A percentile compares a stretch with the other conserved stretches of the same genome.
phyloP scores from a whole-genome alignment of 208 protist genomes.

The Trypanosoma congolense region DNA sequence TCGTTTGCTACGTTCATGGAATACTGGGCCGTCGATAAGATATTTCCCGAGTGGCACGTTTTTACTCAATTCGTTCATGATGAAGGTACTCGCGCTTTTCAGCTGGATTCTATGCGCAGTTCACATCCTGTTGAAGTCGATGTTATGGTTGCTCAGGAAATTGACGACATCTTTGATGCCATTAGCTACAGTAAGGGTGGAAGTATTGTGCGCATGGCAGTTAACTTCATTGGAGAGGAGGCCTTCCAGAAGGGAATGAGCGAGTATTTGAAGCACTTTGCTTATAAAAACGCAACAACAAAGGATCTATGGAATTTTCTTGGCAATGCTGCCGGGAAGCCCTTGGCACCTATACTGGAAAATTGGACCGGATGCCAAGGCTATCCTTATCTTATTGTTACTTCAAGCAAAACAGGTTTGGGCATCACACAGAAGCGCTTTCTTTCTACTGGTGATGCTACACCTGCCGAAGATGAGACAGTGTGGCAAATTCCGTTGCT shows the following conservation, averaged over 20 bases:
- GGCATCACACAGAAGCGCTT: conserved; percentile 29
- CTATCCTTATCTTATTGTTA: conserved; percentile 61
- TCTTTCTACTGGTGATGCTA: conserved; percentile 31
- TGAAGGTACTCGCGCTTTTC: conserved; percentile 61
- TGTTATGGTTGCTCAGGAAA: conserved; percentile 75
- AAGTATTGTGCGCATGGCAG: conserved; percentile 83
- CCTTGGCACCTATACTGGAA: conserved; percentile 55
- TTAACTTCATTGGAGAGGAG: conserved; percentile 74
- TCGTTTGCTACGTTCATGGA: conserved; percentile 92
- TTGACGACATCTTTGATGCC: conserved; percentile 92
- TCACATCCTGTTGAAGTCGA: conserved; percentile 92
- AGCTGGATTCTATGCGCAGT: conserved; percentile 72
- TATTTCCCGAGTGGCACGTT: conserved; percentile 80
- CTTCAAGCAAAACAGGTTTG: conserved; percentile 12
- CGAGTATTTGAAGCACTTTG: conserved; percentile 76
- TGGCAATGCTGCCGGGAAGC: conserved; percentile 45
- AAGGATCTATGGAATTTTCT: conserved; percentile 85
- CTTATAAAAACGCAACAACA: conserved; percentile 68
- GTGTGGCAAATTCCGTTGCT: conserved; percentile 71
- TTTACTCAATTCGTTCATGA: conserved; percentile 70
- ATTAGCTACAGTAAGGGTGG: conserved; percentile 90
- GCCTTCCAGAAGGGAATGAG: conserved; percentile 72
- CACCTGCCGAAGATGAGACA: conserved; percentile 31
- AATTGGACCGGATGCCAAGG: conserved; percentile 70
- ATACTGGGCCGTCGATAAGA: conserved; percentile 59